Evolutionary conservation across 495 filamentous ascomycete species (phyloP).

Genomic region (Friedmanniomyces endolithicus): DNA sequence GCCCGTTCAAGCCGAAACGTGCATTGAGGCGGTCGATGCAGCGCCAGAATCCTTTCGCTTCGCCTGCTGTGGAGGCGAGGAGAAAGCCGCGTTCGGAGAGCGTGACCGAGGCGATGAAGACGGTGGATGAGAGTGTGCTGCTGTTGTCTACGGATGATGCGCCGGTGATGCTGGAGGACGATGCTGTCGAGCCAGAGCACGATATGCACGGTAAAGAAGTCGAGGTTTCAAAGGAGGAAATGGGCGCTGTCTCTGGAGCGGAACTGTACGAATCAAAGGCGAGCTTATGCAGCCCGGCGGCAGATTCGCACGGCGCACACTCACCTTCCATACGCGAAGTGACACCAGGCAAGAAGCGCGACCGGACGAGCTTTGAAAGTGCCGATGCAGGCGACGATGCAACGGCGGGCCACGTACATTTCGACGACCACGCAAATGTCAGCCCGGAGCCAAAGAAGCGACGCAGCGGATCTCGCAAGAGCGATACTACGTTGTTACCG

Average conservation of each 20-base stretch:
- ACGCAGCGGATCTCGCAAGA: conserved; percentile 3
- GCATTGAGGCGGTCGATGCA: conserved; percentile 6
- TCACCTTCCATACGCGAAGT: not conserved
- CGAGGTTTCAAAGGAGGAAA: conserved; percentile 6
- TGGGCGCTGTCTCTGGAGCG: not conserved
- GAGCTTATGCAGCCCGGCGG: not conserved
- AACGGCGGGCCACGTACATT: conserved; percentile 15
- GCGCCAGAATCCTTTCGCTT: conserved; percentile 10
- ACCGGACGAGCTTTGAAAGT: conserved; percentile 8
- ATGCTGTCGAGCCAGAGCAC: not conserved
- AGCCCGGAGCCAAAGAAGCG: conserved; percentile 17
- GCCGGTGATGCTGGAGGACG: conserved; percentile 12
- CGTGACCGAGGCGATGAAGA: not conserved
- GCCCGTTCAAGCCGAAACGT: conserved; percentile 17
- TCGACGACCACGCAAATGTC: conserved; percentile 12
- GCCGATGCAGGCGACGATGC: not conserved
- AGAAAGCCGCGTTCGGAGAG: not conserved
- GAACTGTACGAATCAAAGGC: not conserved
- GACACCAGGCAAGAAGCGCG: conserved; percentile 10
- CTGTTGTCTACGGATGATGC: conserved; percentile 3
- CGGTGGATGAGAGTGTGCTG: not conserved
- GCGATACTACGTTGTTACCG: not conserved
- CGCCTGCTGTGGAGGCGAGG: not conserved
- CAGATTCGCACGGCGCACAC: not conserved
- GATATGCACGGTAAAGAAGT: conserved; percentile 1